Percentiles rank a stretch among this genome's conserved stretches.
Evolutionary conservation across 768 basidiomycete genomes (phyloP).

Genomic region (Suillus placidus): DNA sequence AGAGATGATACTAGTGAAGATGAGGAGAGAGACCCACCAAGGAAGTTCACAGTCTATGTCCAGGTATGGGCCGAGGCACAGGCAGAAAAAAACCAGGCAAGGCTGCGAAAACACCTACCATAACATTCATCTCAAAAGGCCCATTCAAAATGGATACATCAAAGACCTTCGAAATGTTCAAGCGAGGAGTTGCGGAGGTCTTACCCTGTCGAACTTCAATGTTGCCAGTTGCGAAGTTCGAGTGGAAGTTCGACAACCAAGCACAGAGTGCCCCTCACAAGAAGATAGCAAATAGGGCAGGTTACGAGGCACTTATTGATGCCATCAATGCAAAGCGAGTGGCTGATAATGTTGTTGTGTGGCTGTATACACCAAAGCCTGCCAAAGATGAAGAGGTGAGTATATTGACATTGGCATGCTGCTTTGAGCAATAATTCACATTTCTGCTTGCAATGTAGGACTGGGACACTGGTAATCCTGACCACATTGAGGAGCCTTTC

Average conservation of each 20-base stretch:
- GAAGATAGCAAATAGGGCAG: conserved; percentile 9
- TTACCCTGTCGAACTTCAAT: conserved; percentile 7
- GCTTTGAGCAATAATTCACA: conserved; percentile 9
- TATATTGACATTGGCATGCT: background rate
- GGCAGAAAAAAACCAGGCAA: background rate
- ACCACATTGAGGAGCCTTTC: background rate
- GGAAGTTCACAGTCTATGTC: conserved; percentile 12
- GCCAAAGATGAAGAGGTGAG: conserved; percentile 11
- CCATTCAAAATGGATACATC: conserved; percentile 13
- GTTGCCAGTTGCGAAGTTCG: conserved; percentile 7
- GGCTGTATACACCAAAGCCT: conserved; percentile 6
- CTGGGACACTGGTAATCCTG: background rate
- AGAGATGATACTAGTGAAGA: background rate
- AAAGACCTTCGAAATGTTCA: background rate
- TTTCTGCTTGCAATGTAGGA: background rate
- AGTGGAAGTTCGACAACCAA: conserved; percentile 14
- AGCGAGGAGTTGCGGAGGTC: background rate
- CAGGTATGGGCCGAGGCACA: conserved; percentile 1
- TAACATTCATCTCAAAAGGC: background rate
- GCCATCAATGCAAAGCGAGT: conserved; percentile 16
- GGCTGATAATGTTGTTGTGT: conserved; percentile 9
- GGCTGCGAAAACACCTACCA: background rate
- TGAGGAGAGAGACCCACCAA: background rate
- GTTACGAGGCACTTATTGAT: conserved; percentile 12
- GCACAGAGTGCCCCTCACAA: conserved; percentile 7